Conservation (phyloP, 1,284 basidiomycete genomes). For the Leccinum fuscescens region DNA sequence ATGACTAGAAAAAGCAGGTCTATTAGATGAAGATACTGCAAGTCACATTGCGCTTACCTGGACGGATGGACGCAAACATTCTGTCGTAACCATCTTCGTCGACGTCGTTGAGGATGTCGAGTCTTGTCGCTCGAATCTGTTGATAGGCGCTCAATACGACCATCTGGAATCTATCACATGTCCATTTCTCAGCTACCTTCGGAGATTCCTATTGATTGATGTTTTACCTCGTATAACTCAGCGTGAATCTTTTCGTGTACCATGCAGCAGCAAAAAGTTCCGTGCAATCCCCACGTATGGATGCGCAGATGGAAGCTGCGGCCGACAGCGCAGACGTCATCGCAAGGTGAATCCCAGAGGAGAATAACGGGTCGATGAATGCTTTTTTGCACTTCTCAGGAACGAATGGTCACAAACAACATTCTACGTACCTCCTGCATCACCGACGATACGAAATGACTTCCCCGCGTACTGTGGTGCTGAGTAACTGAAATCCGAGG, state of each 20-base stretch:
- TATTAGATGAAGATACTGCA: not conserved
- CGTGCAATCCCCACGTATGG: constrained; percentile 48
- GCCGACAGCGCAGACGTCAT: constrained; percentile 57
- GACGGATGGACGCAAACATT: constrained; percentile 54
- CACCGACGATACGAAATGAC: constrained; percentile 63
- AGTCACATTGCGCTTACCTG: constrained; percentile 37
- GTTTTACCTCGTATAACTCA: constrained; percentile 55
- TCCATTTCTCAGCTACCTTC: not conserved
- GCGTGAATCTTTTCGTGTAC: constrained; percentile 48
- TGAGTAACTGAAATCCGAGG: constrained; percentile 70
- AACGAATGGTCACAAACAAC: not conserved
- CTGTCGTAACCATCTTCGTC: constrained; percentile 59
- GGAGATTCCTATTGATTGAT: not conserved
- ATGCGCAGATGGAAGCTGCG: constrained; percentile 52
- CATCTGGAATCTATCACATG: constrained; percentile 49
- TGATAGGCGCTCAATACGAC: constrained; percentile 65
- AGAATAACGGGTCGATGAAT: constrained; percentile 66
- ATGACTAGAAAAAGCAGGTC: constrained; percentile 49
- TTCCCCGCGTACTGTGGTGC: constrained; percentile 59
- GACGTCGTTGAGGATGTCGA: constrained; percentile 50
- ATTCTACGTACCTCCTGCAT: constrained; percentile 58
- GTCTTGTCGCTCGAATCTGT: constrained; percentile 53
- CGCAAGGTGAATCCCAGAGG: constrained; percentile 62
- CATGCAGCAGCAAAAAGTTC: constrained; percentile 48
- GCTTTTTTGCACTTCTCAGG: constrained; percentile 39